A percentile compares a stretch with the other conserved stretches of the same genome.
These are phyloP conservation scores for Cryphonectria nitschkei DNA, from an alignment of 2,329 filamentous ascomycete species.

Conservation along the genomic window DNA sequence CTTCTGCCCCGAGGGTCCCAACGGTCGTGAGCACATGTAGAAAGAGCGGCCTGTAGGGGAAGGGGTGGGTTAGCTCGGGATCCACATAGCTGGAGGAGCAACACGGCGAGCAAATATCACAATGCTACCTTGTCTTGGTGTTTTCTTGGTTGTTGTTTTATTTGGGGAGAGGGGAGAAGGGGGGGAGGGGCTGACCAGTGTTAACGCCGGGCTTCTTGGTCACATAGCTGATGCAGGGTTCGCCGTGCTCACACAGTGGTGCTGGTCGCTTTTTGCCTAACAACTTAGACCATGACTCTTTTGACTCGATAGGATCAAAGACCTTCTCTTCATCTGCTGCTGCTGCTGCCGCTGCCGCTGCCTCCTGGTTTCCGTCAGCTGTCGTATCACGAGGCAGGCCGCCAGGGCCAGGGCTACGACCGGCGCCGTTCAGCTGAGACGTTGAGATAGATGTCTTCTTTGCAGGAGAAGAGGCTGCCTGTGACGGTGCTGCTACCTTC, in stretches of 20 bases:
- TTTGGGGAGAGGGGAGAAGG: background rate
- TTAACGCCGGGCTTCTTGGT: conserved; percentile 93
- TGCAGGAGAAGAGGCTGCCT: background rate
- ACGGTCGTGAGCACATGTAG: conserved; percentile 68
- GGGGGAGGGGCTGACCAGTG: conserved; percentile 54
- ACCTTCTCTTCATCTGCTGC: conserved; percentile 43
- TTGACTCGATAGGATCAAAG: conserved; percentile 71
- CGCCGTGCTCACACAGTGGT: conserved; percentile 84
- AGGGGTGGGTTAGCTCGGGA: background rate
- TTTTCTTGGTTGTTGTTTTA: too few species aligned
- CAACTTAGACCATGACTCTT: conserved; percentile 84
- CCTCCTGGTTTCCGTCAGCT: background rate
- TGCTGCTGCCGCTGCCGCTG: background rate
- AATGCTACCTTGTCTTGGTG: background rate
- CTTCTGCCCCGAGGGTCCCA: conserved; percentile 84
- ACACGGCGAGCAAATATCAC: background rate
- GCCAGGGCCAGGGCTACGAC: background rate
- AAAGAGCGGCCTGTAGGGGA: conserved; percentile 57
- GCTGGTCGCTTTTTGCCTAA: conserved; percentile 70
- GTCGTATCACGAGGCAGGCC: background rate
- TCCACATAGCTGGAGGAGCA: too few species aligned
- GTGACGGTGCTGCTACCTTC: background rate
- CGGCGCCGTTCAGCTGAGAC: conserved; percentile 1
- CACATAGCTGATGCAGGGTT: conserved; percentile 80
- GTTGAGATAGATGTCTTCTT: background rate